Evolutionary conservation across 2,329 filamentous ascomycete species (phyloP), one percentile per base, ranked within the genome.

Genomic region (Epichloe uncinata): DNA sequence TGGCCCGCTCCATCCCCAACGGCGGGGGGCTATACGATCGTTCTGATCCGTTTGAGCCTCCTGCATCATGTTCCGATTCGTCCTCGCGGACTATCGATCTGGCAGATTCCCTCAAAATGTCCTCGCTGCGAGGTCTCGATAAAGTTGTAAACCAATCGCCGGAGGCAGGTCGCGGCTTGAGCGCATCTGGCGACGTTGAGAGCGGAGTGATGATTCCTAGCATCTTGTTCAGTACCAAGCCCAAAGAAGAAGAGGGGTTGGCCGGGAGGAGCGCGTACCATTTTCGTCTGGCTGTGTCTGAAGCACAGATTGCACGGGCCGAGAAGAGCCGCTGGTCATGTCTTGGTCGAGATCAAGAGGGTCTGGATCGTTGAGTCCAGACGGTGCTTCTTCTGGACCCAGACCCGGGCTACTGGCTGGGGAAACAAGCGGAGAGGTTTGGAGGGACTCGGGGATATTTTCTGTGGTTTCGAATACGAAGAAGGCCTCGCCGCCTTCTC

Each of bases 391-490:
- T 61, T 69, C 26, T 66, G 67, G 53, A 65, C 64, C 52, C 40
- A 85, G 71, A 16, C 81, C 79, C 18, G 93, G 93, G 61, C 90
- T 96, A 49, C 80, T 79, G n/a, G 81, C 84, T 5, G 93, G 93
- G 22, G 90, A 96, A 47, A 94, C 86, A 48, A 97, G 73, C 36
- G 93, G 93, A 45, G 91, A 97, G 1, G 93, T 98, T 69, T 97
- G 93, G 62, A 97, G 72, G 50, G 85, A 87, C 65, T 87, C 85
- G n/a, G 93, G 93, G 52, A 98, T 93, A 60, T 81, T 84, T 58
- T 91, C 87, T 48, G 84, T 85, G 8, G 93, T 98, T 70, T 97
- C 89, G 62, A 98, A 97, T 55, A 98, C 89, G 67, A 98, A 98
- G 71, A 98, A 98, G 26, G 93, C 93, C 71, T 98, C 93, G 56